These are phyloP conservation scores for Alternaria postmessia DNA, from an alignment of 2,329 filamentous ascomycete species.

Conservation along the genomic window DNA sequence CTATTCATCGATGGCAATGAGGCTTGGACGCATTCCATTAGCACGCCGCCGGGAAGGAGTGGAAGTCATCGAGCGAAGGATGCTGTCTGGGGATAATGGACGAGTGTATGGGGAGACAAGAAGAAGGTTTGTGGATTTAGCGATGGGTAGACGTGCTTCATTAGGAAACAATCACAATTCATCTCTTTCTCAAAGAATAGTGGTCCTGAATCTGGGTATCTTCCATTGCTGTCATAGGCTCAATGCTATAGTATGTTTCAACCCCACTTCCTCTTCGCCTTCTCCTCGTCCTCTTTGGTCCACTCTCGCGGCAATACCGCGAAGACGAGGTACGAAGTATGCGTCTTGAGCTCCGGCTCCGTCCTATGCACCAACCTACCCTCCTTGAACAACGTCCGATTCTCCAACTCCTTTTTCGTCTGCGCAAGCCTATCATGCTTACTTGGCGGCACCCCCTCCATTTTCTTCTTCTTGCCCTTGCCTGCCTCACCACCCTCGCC, in stretches of 20 bases:
- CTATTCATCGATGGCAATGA: conserved; percentile 84
- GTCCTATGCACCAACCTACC: conserved; percentile 81
- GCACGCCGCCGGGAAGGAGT: conserved; percentile 52
- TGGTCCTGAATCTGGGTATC: background rate
- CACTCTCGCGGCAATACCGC: conserved; percentile 87
- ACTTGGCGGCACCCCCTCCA: conserved; percentile 34
- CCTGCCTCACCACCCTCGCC: conserved; percentile 24
- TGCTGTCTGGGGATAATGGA: conserved; percentile 54
- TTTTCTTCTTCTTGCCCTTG: conserved; percentile 26
- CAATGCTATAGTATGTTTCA: conserved; percentile 5
- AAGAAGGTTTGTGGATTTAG: background rate
- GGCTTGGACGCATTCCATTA: conserved; percentile 70
- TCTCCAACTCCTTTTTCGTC: conserved; percentile 42
- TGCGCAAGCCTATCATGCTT: conserved; percentile 43
- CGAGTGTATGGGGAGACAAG: background rate
- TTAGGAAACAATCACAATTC: background rate
- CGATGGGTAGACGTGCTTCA: background rate
- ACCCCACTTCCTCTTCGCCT: conserved; percentile 59
- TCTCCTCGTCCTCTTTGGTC: conserved; percentile 81
- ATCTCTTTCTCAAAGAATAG: background rate
- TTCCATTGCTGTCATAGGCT: background rate
- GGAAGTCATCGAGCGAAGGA: conserved; percentile 55
- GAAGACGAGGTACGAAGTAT: conserved; percentile 97
- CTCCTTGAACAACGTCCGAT: conserved; percentile 67
- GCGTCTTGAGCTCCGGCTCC: conserved; percentile 90